phyloP scores from a whole-genome alignment of 1,139 yeast species.

The Suhomyces choctaworum region DNA sequence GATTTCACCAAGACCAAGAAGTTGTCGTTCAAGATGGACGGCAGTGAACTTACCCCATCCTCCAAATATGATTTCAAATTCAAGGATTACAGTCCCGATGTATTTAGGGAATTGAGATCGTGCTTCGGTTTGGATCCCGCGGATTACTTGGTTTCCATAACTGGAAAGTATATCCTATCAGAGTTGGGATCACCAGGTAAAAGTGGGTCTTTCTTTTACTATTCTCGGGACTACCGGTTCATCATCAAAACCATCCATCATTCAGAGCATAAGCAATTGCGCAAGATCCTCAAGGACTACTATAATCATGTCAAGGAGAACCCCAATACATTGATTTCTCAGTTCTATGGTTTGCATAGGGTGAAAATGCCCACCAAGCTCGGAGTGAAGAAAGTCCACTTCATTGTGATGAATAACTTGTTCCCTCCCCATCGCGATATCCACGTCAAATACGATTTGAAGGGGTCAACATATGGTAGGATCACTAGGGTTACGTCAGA shows the following conservation, averaged over 20 bases:
- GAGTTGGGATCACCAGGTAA: constrained; percentile 97
- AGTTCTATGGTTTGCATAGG: constrained; percentile 93
- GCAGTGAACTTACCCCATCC: constrained; percentile 87
- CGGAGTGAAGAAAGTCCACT: constrained; percentile 71
- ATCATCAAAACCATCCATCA: constrained; percentile 96
- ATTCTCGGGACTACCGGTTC: constrained; percentile 88
- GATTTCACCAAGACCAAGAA: constrained; percentile 77
- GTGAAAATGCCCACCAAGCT: constrained; percentile 75
- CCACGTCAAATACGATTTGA: constrained; percentile 83
- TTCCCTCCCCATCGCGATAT: constrained; percentile 94
- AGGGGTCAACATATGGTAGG: constrained; percentile 92
- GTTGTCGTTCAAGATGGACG: constrained; percentile 82
- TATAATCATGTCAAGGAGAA: constrained; percentile 77
- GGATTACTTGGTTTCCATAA: constrained; percentile 87
- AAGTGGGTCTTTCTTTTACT: constrained; percentile 94
- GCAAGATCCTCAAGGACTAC: constrained; percentile 74
- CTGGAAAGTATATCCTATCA: constrained; percentile 88
- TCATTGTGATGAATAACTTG: constrained; percentile 93
- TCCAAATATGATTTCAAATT: constrained; percentile 95
- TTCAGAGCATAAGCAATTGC: constrained; percentile 82
- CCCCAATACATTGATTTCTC: constrained; percentile 88
- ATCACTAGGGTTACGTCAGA: constrained; percentile 40
- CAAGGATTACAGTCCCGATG: constrained; percentile 95
- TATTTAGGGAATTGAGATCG: constrained; percentile 79
- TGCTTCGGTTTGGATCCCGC: constrained; percentile 91